Base-by-base conservation (phyloP, 306 rosid genomes). In the Cucurbita argyrosperma region DNA sequence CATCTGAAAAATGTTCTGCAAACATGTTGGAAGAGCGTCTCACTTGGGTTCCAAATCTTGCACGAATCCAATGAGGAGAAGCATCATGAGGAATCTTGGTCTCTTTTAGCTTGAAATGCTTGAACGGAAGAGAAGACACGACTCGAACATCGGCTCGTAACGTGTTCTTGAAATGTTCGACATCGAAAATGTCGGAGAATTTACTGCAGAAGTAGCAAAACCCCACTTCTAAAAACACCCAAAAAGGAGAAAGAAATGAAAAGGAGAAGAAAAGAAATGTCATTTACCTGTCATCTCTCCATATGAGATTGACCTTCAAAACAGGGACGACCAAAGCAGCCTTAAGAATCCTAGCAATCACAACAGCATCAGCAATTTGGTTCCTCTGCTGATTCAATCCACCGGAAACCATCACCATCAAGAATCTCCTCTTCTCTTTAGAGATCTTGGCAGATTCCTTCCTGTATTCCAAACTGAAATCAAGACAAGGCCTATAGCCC, bases 331-430 rank as follows among this genome's bases (percentile, higher is more conserved):
- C 85, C 77, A 87, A 21, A 7, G 88, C 81, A 37, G 88, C 87
- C 58, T 81, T 82, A 57, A 87, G 90, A 81, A 87, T 75, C 51
- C 88, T 79, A 0, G 90, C 90, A 39, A 87, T 79, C 7, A 84
- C 88, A 62, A 87, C 88, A 9, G 88, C 90, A 53, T 87, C 90
- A 38, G 81, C 81, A 72, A 84, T 87, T 75, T 84, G 87, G 62
- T 87, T 87, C 55, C 87, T 87, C 81, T 84, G 90, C 79, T 87
- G 90, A 63, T 87, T 87, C 55, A 87, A 23, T 30, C 90, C 90
- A 8, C 90, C 90, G 0, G 88, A 79, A 35, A 81, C 88, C 78
- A 82, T 84, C 76, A 84, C 88, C 78, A 87, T 68, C 64, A 87
- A 77, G 71, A 82, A 84, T 81, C 85, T 82, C 71, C 77, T 80